Conservation (phyloP, 345 rosid species). For the Eucalyptus tenuipes region DNA sequence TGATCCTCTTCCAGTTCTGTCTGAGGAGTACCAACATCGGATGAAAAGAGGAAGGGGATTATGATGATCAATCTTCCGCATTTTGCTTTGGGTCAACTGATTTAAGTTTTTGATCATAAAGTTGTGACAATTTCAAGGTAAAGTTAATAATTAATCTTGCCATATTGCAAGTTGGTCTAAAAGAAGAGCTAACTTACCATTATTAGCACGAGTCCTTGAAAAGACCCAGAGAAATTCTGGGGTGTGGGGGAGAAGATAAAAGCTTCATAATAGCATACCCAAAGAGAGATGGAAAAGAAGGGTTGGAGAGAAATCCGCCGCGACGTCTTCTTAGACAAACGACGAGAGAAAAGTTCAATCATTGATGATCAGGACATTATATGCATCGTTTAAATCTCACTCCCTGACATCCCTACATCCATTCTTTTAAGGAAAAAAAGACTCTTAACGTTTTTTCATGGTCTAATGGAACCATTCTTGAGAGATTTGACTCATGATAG, state of each 20-base stretch:
- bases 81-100: neutral
- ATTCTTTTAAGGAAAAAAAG: neutral
- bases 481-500: neutral
- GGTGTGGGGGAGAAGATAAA: neutral
- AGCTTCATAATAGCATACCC: neutral
- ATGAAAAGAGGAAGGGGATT: neutral
- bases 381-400: neutral
- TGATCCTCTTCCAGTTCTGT: neutral
- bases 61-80: neutral
- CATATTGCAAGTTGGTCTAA: neutral
- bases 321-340: neutral
- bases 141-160: neutral
- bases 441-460: neutral
- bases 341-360: neutral
- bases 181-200: neutral
- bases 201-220: neutral
- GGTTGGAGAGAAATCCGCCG: neutral
- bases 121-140: neutral
- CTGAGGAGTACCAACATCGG: neutral
- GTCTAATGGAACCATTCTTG: neutral
- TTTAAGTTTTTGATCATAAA: neutral
- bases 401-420: neutral
- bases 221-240: neutral
- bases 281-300: neutral
- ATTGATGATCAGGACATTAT: neutral